Percentiles rank a stretch among this genome's conserved stretches.
These are phyloP conservation scores for Coemansia sp. DNA, from an alignment of 192 early-diverging fungal species.

Conservation along the genomic window DNA sequence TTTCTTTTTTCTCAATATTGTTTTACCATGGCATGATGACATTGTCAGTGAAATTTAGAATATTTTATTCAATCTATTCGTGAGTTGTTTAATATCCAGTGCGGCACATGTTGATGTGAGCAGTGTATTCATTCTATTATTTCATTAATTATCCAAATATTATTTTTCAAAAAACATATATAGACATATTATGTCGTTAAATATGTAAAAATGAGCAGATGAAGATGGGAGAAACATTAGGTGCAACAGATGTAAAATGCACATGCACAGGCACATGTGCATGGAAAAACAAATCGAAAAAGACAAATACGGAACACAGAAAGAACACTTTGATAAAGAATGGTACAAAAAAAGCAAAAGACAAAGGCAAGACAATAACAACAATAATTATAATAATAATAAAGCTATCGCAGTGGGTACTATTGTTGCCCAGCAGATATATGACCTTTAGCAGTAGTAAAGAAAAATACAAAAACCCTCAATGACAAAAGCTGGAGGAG, in stretches of 20 bases:
- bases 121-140: background rate
- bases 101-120: background rate
- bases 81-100: background rate
- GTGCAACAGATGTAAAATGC: background rate
- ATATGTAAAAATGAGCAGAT: background rate
- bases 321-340: background rate
- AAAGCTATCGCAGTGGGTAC: too few relatives aligned
- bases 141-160: background rate
- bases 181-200: constrained; percentile 2
- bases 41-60: background rate
- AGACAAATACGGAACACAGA: background rate
- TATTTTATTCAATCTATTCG: background rate
- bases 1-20: background rate
- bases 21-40: background rate
- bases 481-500: too few relatives aligned
- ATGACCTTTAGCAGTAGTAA: too few relatives aligned
- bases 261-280: background rate
- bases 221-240: background rate
- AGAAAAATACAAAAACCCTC: too few relatives aligned
- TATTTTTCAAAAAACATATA: background rate
- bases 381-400: too few relatives aligned
- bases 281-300: background rate
- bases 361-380: background rate
- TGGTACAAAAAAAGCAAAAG: background rate
- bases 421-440: too few relatives aligned